Conservation (phyloP, 768 basidiomycete species). For the Exidia glandulosa region DNA sequence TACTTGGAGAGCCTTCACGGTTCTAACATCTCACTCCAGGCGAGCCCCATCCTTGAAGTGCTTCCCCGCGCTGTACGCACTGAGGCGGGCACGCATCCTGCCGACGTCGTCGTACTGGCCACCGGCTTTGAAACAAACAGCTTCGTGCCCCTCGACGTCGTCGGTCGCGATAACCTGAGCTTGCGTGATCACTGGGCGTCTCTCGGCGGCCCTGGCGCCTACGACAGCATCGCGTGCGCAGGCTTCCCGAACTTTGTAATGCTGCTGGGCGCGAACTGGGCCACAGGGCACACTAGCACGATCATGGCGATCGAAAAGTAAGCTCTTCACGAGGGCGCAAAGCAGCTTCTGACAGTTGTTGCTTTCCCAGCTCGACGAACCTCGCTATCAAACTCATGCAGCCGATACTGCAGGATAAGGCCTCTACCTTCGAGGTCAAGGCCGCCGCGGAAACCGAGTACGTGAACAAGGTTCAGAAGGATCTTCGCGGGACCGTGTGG, state of each 20-base stretch:
- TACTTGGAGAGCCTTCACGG: slow-evolving; percentile 10
- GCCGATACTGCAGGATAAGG: slow-evolving; percentile 5
- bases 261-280: slow-evolving; percentile 13
- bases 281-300: slow-evolving; percentile 14
- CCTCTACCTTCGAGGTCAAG: slow-evolving; percentile 11
- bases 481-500: background rate
- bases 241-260: slow-evolving; percentile 10
- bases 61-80: slow-evolving; percentile 8
- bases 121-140: slow-evolving; percentile 6
- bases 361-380: background rate
- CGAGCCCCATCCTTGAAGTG: slow-evolving; percentile 7
- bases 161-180: slow-evolving; percentile 8
- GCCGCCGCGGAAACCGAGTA: slow-evolving; percentile 7
- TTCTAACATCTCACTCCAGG: slow-evolving; percentile 9
- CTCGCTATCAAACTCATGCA: slow-evolving; percentile 6
- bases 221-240: slow-evolving; percentile 2
- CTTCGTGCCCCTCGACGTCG: slow-evolving; percentile 7
- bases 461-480: slow-evolving; percentile 4
- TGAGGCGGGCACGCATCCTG: slow-evolving; percentile 5
- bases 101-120: slow-evolving; percentile 14
- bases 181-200: slow-evolving; percentile 9
- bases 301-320: slow-evolving; percentile 11
- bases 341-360: background rate
- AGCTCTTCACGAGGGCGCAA: background rate
- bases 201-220: slow-evolving; percentile 7